Conservation (phyloP, 2,329 filamentous ascomycete species). For the Dothiorella sarmentorum region DNA sequence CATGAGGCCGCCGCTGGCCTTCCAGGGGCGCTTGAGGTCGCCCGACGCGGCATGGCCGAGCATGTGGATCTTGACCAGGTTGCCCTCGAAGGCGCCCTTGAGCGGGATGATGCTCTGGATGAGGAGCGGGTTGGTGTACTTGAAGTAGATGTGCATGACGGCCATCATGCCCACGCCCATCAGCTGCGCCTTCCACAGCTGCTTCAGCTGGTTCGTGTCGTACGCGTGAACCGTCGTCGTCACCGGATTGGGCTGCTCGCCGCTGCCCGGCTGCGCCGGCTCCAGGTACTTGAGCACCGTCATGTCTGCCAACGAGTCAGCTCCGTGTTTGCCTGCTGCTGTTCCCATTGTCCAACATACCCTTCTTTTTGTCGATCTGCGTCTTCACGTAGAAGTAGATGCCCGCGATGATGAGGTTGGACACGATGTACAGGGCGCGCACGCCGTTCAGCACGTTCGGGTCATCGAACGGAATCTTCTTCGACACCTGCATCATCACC, state of each 20-base stretch:
- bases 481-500: conserved; percentile 94
- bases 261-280: conserved; percentile 85
- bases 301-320: conserved; percentile 62
- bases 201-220: conserved; percentile 80
- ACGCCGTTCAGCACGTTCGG: conserved; percentile 65
- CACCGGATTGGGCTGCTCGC: conserved; percentile 91
- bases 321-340: neutral
- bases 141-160: conserved; percentile 98
- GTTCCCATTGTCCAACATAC: conserved; percentile 51
- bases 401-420: conserved; percentile 77
- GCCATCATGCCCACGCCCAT: conserved; percentile 98
- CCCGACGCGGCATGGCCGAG: conserved; percentile 82
- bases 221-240: conserved; percentile 97
- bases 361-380: conserved; percentile 95
- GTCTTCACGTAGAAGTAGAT: conserved; percentile 83
- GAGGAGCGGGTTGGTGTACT: conserved; percentile 98
- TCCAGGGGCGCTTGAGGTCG: conserved; percentile 95
- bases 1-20: conserved; percentile 79
- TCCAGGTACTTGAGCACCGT: conserved; percentile 99
- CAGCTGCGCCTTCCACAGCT: conserved; percentile 81
- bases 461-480: conserved; percentile 92
- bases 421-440: conserved; percentile 62
- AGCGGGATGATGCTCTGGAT: conserved; percentile 98
- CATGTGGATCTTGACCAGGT: conserved; percentile 93
- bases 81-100: conserved; percentile 92